These are phyloP conservation scores for Picea engelmannii DNA, from an alignment of 83 land plant species.

Conservation along the genomic window DNA sequence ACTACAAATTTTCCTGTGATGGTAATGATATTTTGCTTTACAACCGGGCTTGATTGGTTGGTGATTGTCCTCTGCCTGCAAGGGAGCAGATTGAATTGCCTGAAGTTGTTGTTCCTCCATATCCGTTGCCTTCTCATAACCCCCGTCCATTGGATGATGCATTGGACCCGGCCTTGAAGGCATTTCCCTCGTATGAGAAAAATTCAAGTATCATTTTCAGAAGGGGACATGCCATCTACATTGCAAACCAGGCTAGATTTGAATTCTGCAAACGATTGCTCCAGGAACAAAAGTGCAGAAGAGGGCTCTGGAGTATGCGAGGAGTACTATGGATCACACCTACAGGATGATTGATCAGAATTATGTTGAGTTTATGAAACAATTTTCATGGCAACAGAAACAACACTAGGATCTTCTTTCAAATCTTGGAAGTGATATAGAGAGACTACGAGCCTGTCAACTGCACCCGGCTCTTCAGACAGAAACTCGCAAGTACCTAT, in stretches of 20 bases:
- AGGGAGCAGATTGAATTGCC: constrained; percentile 54
- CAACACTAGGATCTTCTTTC: constrained; percentile 63
- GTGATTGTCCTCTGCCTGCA: constrained; percentile 59
- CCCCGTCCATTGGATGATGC: constrained; percentile 79
- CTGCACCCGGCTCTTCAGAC: constrained; percentile 74
- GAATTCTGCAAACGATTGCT: constrained; percentile 62
- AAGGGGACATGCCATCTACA: constrained; percentile 59
- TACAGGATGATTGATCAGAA: constrained; percentile 57
- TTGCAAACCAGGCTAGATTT: constrained; percentile 36
- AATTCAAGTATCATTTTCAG: constrained; percentile 82
- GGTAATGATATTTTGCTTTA: constrained; percentile 75
- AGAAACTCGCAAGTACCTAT: constrained; percentile 50
- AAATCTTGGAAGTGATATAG: constrained; percentile 65
- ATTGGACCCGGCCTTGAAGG: constrained; percentile 82
- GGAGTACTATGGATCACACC: constrained; percentile 68
- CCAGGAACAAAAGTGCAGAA: constrained; percentile 78
- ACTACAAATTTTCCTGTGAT: constrained; percentile 71
- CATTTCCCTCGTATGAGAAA: constrained; percentile 83
- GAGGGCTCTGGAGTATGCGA: constrained; percentile 76
- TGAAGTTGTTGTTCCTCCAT: constrained; percentile 41
- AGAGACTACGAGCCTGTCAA: constrained; percentile 53
- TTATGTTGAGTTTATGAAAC: constrained; percentile 71
- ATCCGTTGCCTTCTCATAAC: constrained; percentile 52
- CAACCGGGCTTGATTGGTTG: constrained; percentile 59
- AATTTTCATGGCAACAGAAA: constrained; percentile 59